Evolutionary conservation across 345 rosid species (phyloP).

Genomic region (Nasturtium officinale): DNA sequence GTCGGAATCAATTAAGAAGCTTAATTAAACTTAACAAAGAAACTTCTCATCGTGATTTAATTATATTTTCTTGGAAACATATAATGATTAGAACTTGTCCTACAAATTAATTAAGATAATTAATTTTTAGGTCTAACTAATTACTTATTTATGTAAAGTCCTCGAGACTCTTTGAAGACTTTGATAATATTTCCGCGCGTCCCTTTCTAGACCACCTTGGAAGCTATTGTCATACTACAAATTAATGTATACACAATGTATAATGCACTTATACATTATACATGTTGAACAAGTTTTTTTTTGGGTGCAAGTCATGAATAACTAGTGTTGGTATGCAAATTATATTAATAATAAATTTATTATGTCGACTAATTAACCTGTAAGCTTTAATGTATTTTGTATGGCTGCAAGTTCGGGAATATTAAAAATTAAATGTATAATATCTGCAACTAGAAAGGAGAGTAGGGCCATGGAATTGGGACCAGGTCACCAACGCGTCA

Average conservation of each 20-base stretch:
- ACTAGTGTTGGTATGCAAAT: background rate
- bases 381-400: background rate
- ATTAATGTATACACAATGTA: background rate
- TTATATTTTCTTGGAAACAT: slow-evolving; percentile 11
- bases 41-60: slow-evolving; percentile 24
- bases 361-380: background rate
- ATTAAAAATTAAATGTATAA: slow-evolving; percentile 7
- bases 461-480: slow-evolving; percentile 38
- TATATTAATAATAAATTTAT: background rate
- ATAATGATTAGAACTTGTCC: slow-evolving; percentile 29
- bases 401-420: slow-evolving; percentile 13
- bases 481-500: slow-evolving; percentile 49
- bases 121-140: background rate
- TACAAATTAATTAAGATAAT: slow-evolving; percentile 7
- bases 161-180: background rate
- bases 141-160: slow-evolving; percentile 4
- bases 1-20: slow-evolving; percentile 40
- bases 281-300: background rate
- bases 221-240: background rate
- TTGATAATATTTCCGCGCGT: background rate
- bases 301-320: background rate
- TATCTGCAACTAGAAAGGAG: slow-evolving; percentile 38
- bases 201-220: slow-evolving; percentile 26
- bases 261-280: background rate
- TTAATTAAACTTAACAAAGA: slow-evolving; percentile 36